These are phyloP conservation scores for Ophiosphaerella korrae DNA, from an alignment of 2,329 filamentous ascomycete genomes.

Conservation along the genomic window DNA sequence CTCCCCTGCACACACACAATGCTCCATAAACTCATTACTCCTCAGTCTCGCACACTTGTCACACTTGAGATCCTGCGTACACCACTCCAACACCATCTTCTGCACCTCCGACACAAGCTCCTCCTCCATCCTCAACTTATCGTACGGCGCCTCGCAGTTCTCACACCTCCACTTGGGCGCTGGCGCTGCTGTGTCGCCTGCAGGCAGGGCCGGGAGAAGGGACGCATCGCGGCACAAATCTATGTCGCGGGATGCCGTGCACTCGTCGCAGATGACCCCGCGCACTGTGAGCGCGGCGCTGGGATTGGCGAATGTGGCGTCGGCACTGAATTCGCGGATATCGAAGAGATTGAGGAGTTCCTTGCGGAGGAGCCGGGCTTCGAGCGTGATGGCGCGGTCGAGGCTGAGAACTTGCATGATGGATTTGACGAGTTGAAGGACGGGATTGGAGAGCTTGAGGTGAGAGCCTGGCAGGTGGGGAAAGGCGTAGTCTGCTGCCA, in stretches of 20 bases:
- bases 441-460: slow-evolving; percentile 67
- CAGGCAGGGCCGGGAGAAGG: slow-evolving; percentile 62
- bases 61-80: slow-evolving; percentile 89
- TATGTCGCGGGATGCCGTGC: slow-evolving; percentile 84
- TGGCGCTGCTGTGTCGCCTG: slow-evolving; percentile 18
- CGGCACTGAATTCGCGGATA: slow-evolving; percentile 87
- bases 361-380: slow-evolving; percentile 85
- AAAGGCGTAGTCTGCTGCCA: slow-evolving; percentile 86
- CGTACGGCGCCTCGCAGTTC: slow-evolving; percentile 76
- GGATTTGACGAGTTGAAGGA: slow-evolving; percentile 88
- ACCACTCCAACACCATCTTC: slow-evolving; percentile 76
- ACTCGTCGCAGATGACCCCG: slow-evolving; percentile 85
- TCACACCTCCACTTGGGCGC: slow-evolving; percentile 77
- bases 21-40: slow-evolving; percentile 94
- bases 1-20: slow-evolving; percentile 87
- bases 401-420: slow-evolving; percentile 91
- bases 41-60: slow-evolving; percentile 69
- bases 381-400: slow-evolving; percentile 87
- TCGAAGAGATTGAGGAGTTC: slow-evolving; percentile 91
- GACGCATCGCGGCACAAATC: slow-evolving; percentile 92
- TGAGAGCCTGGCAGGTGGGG: slow-evolving; percentile 78
- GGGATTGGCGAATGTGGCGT: slow-evolving; percentile 87
- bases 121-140: slow-evolving; percentile 84
- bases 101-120: slow-evolving; percentile 77
- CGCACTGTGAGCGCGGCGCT: slow-evolving; percentile 73